These are phyloP conservation scores for Plasmodium ovale DNA, from an alignment of 169 alveolate species.

Conservation along the genomic window DNA sequence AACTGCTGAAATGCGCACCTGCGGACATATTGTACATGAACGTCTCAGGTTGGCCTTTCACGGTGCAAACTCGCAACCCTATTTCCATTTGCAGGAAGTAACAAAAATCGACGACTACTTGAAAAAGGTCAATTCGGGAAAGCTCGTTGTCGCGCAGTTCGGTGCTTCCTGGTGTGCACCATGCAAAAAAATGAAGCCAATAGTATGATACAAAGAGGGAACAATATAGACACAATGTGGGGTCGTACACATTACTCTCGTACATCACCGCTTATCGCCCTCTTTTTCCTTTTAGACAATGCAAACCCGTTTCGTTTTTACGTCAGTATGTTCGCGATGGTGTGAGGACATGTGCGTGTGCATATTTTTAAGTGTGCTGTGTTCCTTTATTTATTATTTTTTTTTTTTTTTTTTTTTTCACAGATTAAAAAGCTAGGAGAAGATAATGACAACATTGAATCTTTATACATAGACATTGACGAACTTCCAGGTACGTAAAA, in stretches of 20 bases:
- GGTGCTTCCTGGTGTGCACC: conserved; percentile 89
- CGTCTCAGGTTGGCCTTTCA: too few relatives aligned
- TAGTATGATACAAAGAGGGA: too few relatives aligned
- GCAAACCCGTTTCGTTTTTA: too few relatives aligned
- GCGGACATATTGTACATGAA: too few relatives aligned
- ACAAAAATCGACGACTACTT: conserved; percentile 81
- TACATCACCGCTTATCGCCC: too few relatives aligned
- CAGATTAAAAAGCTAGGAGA: conserved; percentile 67
- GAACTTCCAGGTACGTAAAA: conserved; percentile 68
- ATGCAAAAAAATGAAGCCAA: conserved; percentile 85
- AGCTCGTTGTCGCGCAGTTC: conserved; percentile 82
- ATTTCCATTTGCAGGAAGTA: conserved; percentile 74
- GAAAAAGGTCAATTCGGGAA: conserved; percentile 74
- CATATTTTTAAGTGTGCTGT: background rate
- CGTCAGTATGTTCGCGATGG: background rate
- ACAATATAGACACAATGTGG: too few relatives aligned
- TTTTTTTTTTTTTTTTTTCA: background rate
- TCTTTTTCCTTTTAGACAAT: too few relatives aligned
- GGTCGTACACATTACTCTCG: too few relatives aligned
- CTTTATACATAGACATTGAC: conserved; percentile 68
- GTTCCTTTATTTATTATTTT: background rate
- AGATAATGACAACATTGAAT: conserved; percentile 62
- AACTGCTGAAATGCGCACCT: too few relatives aligned
- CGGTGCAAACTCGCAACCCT: too few relatives aligned
- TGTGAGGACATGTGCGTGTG: background rate